Base-by-base conservation (phyloP, 2,329 filamentous ascomycete genomes). In the Colletotrichum melonis region DNA sequence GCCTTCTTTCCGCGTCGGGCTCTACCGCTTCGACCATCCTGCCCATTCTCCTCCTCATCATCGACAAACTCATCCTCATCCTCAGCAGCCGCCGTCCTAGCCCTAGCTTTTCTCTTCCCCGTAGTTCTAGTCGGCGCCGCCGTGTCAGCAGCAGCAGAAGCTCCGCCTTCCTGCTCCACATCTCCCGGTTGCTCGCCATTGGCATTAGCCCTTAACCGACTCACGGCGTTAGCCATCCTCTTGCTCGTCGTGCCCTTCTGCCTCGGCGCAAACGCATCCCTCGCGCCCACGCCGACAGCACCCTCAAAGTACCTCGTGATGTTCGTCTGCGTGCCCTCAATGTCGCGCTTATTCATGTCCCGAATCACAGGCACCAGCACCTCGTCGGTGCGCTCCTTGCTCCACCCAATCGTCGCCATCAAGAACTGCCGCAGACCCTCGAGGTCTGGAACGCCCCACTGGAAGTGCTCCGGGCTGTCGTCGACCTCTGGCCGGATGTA, bases 391-490 rank as follows among this genome's bases (percentile, higher is more conserved):
- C 95, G 88, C 82, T 98, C 96, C 81, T 93, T 92, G 67, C 88
- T 92, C 97, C 97, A 99, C 0, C 97, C 97, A 77, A 99, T 94
- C 2, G 96, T 98, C 1, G 90, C 86, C 93, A 97, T 98, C 49
- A 99, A 86, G 78, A 97, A 99, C 30, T 88, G 87, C 7, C 97
- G 87, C 74, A 99, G 85, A 0, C 94, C 94, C 74, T 97, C 94
- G 0, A 99, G 88, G 80, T 99, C 96, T 0, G 97, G 97, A 0
- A 98, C 94, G 35, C 97, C 97, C 97, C 97, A 99, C 81, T 97
- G 94, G 80, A 99, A 99, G 0, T 87, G 84, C 77, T 97, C 92
- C 0, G 93, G 88, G 76, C 92, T 92, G 65, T 84, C 86, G 81
- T 99, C 97, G 12, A 98, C 96, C 76, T 97, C 94, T 0, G 97